Evolutionary conservation across 1,284 basidiomycete species (phyloP).

Genomic region (Phylloboletellus chloephorus): DNA sequence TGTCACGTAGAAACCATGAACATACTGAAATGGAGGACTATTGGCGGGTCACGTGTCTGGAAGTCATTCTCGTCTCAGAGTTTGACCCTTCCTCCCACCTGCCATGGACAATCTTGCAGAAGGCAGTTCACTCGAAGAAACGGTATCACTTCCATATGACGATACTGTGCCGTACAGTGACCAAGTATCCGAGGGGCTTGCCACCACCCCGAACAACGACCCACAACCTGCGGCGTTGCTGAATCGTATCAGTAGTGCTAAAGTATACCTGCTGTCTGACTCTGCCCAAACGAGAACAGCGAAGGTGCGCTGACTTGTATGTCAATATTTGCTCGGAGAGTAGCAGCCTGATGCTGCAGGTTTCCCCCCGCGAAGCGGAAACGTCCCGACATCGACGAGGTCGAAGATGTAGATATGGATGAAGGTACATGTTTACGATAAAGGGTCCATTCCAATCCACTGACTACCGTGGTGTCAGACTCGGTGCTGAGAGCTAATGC

Average conservation of each 20-base stretch:
- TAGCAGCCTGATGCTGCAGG: slow-evolving; percentile 47
- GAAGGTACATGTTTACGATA: slow-evolving; percentile 31
- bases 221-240: slow-evolving; percentile 38
- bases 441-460: neutral
- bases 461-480: slow-evolving; percentile 18
- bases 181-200: slow-evolving; percentile 34
- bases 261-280: slow-evolving; percentile 68
- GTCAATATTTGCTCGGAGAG: slow-evolving; percentile 30
- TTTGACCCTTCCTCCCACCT: neutral
- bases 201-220: slow-evolving; percentile 22
- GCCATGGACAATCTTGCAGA: slow-evolving; percentile 37
- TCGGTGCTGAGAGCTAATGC: slow-evolving; percentile 54
- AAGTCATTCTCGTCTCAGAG: no score
- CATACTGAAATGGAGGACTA: no score
- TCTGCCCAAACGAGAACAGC: slow-evolving; percentile 45
- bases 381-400: slow-evolving; percentile 37
- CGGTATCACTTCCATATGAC: slow-evolving; percentile 45
- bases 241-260: slow-evolving; percentile 59
- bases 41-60: slow-evolving; percentile 20
- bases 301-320: slow-evolving; percentile 61
- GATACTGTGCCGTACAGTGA: slow-evolving; percentile 48
- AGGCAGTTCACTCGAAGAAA: slow-evolving; percentile 19
- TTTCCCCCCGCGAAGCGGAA: slow-evolving; percentile 48
- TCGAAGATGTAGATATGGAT: slow-evolving; percentile 42
- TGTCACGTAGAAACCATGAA: slow-evolving; percentile 20